phyloP scores from a whole-genome alignment of 352 stramenopile species.

The Globisporangium rhizosaccharum region DNA sequence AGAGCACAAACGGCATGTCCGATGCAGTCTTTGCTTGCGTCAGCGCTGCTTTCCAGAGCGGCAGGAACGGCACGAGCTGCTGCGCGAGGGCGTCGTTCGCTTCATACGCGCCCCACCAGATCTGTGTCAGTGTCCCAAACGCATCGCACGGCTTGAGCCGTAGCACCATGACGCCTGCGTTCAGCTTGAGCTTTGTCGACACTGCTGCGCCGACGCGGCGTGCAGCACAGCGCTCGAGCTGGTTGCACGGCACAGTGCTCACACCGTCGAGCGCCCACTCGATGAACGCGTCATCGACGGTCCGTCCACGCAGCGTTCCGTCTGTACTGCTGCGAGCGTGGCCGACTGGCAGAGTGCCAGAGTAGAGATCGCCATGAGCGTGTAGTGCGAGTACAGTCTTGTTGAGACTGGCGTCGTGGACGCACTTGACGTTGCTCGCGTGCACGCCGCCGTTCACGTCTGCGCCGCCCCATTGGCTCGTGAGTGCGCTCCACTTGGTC shows the following conservation, averaged over 20 bases:
- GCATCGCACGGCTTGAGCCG: slow-evolving; percentile 39
- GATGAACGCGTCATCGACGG: slow-evolving; percentile 29
- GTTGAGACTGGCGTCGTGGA: slow-evolving; percentile 14
- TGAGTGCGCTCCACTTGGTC: slow-evolving; percentile 36
- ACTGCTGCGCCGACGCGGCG: slow-evolving; percentile 53
- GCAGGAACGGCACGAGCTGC: slow-evolving; percentile 36
- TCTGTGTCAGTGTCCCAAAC: slow-evolving; percentile 55
- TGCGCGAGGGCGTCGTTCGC: slow-evolving; percentile 13
- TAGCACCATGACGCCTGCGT: slow-evolving; percentile 48
- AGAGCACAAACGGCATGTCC: slow-evolving; percentile 22
- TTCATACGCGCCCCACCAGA: slow-evolving; percentile 56
- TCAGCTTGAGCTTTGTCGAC: slow-evolving; percentile 29
- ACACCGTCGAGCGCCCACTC: slow-evolving; percentile 54
- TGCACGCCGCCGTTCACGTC: slow-evolving; percentile 67
- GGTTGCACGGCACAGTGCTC: slow-evolving; percentile 36
- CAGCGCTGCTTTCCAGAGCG: slow-evolving; percentile 55
- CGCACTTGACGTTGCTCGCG: slow-evolving; percentile 40
- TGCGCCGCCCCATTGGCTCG: slow-evolving; percentile 50
- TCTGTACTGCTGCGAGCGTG: slow-evolving; percentile 15
- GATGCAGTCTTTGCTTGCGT: slow-evolving; percentile 46
- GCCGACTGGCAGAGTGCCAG: slow-evolving; percentile 29
- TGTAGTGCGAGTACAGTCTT: slow-evolving; percentile 38
- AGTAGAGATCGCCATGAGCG: slow-evolving; percentile 50
- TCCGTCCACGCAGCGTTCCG: slow-evolving; percentile 21
- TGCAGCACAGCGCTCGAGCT: slow-evolving; percentile 24